A percentile compares a stretch with the other conserved stretches of the same genome.
phyloP scores from a whole-genome alignment of 179 eudicot species.

The Patellifolia procumbens region DNA sequence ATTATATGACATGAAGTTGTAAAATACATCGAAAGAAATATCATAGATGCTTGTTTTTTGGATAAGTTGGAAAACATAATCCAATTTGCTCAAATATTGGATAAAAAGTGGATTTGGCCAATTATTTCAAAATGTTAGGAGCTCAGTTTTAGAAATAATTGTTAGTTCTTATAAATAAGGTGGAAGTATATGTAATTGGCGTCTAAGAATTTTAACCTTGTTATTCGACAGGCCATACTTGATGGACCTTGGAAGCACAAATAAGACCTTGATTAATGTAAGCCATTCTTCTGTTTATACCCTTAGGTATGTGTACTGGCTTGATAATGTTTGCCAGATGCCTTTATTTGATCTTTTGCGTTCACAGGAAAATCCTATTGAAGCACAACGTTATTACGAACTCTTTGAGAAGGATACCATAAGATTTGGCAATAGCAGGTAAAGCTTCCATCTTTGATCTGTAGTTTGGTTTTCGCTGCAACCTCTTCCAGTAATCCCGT shows the following conservation, averaged over 20 bases:
- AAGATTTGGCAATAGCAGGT: slow-evolving; percentile 96
- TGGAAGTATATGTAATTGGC: not conserved
- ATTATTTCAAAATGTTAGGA: not conserved
- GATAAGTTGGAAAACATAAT: not conserved
- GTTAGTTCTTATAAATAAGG: not conserved
- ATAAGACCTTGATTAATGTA: slow-evolving; percentile 85
- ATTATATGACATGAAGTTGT: not conserved
- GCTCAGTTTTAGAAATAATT: no score
- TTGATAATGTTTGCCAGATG: not conserved
- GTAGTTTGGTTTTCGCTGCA: not conserved
- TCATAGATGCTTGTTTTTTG: no score
- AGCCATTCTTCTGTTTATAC: slow-evolving; percentile 30
- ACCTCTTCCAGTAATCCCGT: not conserved
- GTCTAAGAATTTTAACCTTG: not conserved
- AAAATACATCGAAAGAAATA: no score
- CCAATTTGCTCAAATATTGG: not conserved
- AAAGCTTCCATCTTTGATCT: slow-evolving; percentile 15
- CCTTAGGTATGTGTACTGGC: not conserved
- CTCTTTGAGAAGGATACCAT: slow-evolving; percentile 81
- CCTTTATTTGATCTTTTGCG: slow-evolving; percentile 20
- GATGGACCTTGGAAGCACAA: slow-evolving; percentile 99
- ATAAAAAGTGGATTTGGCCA: not conserved
- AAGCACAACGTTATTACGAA: slow-evolving; percentile 84
- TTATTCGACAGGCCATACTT: slow-evolving; percentile 65
- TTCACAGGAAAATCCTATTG: slow-evolving; percentile 74